phyloP scores from a whole-genome alignment of 176 grass and related monocot genomes.

The Musa schizocarpa region DNA sequence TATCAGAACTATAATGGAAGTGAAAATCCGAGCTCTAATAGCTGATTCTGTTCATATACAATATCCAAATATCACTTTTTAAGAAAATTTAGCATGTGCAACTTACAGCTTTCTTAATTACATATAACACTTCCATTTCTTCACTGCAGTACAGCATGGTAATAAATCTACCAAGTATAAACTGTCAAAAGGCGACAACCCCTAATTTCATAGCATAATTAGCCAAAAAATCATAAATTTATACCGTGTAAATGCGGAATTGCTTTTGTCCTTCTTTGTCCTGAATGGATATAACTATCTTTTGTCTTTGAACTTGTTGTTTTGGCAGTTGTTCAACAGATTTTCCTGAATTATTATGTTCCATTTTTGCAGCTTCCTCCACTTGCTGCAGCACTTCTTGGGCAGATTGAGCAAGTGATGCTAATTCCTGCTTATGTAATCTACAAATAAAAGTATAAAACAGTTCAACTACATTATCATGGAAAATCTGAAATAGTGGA shows the following conservation, averaged over 20 bases:
- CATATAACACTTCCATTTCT: no score
- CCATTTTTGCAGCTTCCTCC: conserved; percentile 31
- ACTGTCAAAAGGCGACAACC: not conserved
- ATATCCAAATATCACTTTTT: no score
- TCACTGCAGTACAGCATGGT: no score
- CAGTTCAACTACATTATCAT: not conserved
- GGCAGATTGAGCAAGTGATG: conserved; percentile 39
- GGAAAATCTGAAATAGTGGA: not conserved
- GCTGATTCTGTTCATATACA: no score
- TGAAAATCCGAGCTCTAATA: no score
- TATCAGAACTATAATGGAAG: no score
- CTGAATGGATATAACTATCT: conserved; percentile 68
- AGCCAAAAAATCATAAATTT: not conserved
- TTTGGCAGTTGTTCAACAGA: conserved; percentile 27
- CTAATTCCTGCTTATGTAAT: conserved; percentile 47
- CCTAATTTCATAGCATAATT: not conserved
- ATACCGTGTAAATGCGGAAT: conserved; percentile 64
- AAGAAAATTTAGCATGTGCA: no score
- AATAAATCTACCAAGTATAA: not conserved
- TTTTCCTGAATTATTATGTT: conserved; percentile 24
- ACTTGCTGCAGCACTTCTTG: conserved; percentile 37
- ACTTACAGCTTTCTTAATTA: no score
- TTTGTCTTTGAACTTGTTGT: conserved; percentile 34
- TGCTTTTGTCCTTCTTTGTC: conserved; percentile 52
- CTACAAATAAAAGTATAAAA: conserved; percentile 29